phyloP scores from a whole-genome alignment of 2,329 filamentous ascomycete species.

The Beauveria sp. region DNA sequence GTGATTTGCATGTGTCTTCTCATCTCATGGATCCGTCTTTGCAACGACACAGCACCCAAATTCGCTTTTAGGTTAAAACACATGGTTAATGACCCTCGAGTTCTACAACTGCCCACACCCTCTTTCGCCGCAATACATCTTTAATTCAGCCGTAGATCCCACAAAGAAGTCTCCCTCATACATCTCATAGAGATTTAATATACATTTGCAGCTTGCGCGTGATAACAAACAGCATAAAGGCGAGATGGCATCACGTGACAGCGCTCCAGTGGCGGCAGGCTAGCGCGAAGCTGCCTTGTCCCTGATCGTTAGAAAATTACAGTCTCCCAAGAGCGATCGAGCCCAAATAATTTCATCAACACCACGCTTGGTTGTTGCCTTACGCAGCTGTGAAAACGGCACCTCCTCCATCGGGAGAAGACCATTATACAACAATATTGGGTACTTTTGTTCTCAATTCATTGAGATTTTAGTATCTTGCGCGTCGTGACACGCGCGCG shows the following conservation, averaged over 20 bases:
- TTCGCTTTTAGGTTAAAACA: too few species aligned
- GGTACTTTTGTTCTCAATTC: constrained; percentile 6
- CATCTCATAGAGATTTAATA: not conserved
- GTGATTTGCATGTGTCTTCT: too few species aligned
- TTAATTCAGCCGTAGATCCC: too few species aligned
- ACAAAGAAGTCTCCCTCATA: too few species aligned
- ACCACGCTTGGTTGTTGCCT: constrained; percentile 23
- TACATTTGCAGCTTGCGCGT: not conserved
- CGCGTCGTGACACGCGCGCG: constrained; percentile 27
- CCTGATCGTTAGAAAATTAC: constrained; percentile 26
- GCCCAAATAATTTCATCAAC: constrained; percentile 18
- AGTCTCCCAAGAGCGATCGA: constrained; percentile 7
- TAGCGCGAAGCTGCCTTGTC: constrained; percentile 7
- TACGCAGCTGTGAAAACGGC: constrained; percentile 22
- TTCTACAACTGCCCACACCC: too few species aligned
- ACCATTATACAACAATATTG: constrained; percentile 8
- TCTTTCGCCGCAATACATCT: too few species aligned
- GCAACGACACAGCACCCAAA: too few species aligned
- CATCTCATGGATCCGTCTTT: too few species aligned
- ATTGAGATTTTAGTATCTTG: constrained; percentile 10
- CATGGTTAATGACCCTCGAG: too few species aligned
- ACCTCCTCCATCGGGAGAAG: constrained; percentile 18
- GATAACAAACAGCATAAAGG: not conserved
- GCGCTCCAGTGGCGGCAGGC: not conserved
- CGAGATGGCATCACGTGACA: constrained; percentile 5